Evolutionary conservation across 2,329 filamentous ascomycete genomes (phyloP).

Genomic region (Colletotrichum viniferum): DNA sequence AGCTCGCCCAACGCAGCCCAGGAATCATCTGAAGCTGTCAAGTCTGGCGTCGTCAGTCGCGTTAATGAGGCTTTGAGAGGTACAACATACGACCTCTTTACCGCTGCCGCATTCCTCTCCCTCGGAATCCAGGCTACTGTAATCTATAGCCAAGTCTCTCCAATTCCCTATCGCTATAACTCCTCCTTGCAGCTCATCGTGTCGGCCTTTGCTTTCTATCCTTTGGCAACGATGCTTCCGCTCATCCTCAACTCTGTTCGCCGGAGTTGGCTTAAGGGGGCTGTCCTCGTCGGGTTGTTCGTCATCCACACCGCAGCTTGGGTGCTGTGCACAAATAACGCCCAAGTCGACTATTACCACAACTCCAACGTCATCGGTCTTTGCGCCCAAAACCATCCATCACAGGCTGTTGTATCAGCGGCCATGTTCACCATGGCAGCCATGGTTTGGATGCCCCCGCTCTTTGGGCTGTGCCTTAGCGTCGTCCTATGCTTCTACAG

Average conservation of each 20-base stretch:
- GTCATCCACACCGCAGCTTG: background rate
- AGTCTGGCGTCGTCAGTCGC: background rate
- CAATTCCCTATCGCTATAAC: background rate
- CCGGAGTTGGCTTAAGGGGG: background rate
- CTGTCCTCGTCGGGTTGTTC: background rate
- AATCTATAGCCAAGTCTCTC: background rate
- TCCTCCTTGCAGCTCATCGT: constrained; percentile 1
- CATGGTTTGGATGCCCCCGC: constrained; percentile 18
- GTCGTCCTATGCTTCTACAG: constrained; percentile 17
- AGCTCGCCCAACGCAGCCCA: background rate
- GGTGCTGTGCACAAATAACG: constrained; percentile 1
- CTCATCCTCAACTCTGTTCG: background rate
- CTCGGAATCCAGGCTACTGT: background rate
- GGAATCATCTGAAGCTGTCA: background rate
- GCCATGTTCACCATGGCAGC: constrained; percentile 16
- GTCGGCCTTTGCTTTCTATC: constrained; percentile 1
- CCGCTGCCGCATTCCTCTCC: background rate
- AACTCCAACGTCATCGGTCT: background rate
- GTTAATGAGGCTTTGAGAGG: background rate
- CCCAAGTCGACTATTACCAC: background rate
- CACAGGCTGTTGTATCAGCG: background rate
- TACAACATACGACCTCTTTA: constrained; percentile 7
- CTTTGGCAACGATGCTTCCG: constrained; percentile 5
- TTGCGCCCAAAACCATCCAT: background rate
- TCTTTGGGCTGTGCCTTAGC: constrained; percentile 12